Evolutionary conservation across 2,329 filamentous ascomycete species (phyloP), one percentile per base, ranked within the genome.

Genomic region (Dothistroma septosporum): DNA sequence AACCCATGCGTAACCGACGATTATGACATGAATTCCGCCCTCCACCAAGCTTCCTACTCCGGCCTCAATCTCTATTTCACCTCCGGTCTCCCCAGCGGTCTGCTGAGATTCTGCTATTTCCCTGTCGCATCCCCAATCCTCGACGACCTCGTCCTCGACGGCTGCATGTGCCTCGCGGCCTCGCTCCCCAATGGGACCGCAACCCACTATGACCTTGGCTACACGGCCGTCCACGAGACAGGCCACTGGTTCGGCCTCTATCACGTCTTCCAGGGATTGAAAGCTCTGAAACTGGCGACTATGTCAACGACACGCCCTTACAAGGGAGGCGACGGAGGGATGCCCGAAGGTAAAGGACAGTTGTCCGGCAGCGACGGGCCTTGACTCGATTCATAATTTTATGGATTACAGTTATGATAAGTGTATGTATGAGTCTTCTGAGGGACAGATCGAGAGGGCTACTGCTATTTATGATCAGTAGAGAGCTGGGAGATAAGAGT

Each of bases 11-110:
- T n/a, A n/a, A n/a, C 77, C 19, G 62, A 59, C 44, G 62, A 67
- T 47, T 44, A 32, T 4, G 75, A 62, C 16, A 83, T 84, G 82
- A 85, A 85, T 70, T 69, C 71, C 37, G 70, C 76, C 2, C 77
- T 85, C 7, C 80, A 80, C 21, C 74, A 78, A 65, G 82, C 82
- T 53, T 77, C 69, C 44, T 85, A 85, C 70, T 66, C 69, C 33
- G 78, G 79, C 1, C 75, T 85, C 22, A 85, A 85, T 70, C 74
- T 85, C 55, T 85, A 84, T 72, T 85, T 84, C 73, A 79, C 83
- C 66, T 81, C 79, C 31, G 76, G 83, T 60, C 75, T 85, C 9
- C 61, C 65, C 44, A 64, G 58, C 37, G 68, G 65, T 22, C 59
- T 67, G 4, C 57, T 70, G 12, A 67, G 69, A 48, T 70, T 66